Evolutionary conservation across 495 filamentous ascomycete species (phyloP).

Genomic region (Antarctomyces pellizariae): DNA sequence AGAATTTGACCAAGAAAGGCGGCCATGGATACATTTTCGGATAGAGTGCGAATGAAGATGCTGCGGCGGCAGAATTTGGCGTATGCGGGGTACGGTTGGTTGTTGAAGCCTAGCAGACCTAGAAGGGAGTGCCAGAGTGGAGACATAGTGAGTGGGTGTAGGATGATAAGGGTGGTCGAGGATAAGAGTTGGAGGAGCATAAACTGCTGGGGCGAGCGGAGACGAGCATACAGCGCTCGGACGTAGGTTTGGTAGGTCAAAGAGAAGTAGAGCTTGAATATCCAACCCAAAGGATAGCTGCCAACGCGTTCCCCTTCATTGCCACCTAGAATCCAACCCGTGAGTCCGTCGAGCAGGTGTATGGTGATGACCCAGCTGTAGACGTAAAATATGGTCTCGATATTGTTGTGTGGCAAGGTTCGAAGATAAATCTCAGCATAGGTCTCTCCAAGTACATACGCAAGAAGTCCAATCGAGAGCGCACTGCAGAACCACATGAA

Average conservation of each 20-base stretch:
- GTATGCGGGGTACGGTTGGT: slow-evolving; percentile 30
- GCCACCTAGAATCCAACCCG: slow-evolving; percentile 36
- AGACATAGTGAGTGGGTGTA: slow-evolving; percentile 36
- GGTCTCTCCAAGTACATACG: slow-evolving; percentile 38
- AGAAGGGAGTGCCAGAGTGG: slow-evolving; percentile 26
- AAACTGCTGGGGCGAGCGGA: slow-evolving; percentile 34
- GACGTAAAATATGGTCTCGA: slow-evolving; percentile 39
- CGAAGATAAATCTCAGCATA: slow-evolving; percentile 41
- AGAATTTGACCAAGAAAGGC: slow-evolving; percentile 34
- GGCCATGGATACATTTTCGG: slow-evolving; percentile 41
- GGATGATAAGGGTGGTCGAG: slow-evolving; percentile 29
- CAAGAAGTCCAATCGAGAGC: slow-evolving; percentile 31
- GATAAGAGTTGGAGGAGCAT: slow-evolving; percentile 33
- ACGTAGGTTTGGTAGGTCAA: slow-evolving; percentile 47
- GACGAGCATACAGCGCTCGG: slow-evolving; percentile 38
- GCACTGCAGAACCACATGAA: slow-evolving; percentile 45
- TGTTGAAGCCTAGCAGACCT: slow-evolving; percentile 22
- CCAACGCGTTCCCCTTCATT: slow-evolving; percentile 33
- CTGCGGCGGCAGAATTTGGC: slow-evolving; percentile 33
- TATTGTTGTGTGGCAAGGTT: slow-evolving; percentile 35
- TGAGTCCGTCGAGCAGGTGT: slow-evolving; percentile 30
- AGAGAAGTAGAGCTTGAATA: slow-evolving; percentile 44
- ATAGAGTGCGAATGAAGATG: slow-evolving; percentile 35
- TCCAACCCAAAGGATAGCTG: slow-evolving; percentile 37
- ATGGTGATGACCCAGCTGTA: slow-evolving; percentile 42